Base-by-base conservation (phyloP, 2,329 filamentous ascomycete genomes). In the Pseudohalonectria lignicola region DNA sequence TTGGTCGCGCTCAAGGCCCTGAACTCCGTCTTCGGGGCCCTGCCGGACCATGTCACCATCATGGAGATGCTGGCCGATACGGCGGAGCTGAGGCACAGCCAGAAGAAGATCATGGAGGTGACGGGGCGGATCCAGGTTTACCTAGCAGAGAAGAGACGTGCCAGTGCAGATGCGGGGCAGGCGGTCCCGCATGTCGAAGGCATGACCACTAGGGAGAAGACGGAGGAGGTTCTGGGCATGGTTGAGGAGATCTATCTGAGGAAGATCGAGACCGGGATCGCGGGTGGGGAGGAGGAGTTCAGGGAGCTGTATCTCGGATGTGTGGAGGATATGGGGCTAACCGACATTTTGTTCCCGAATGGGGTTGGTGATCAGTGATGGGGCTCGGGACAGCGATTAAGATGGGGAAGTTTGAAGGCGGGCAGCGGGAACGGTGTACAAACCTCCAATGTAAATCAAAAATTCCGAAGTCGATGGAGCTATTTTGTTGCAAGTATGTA, bases 1-100 rank as follows among this genome's bases (percentile, higher is more conserved):
- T 55, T 69, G 41, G 63, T 69, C 52, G 56, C 62, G 1, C 54
- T 62, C 40, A 48, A 46, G 19, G 46, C 49, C 5, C 50, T 60
- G 45, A 45, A 39, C 30, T 43, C 49, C 31, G 43, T 59, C 19
- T 45, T 58, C 35, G 44, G 34, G 26, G 58, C 54, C 46, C 37
- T 42, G 30, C 47, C 57, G 21, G 43, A 51, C 9, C 50, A 55
- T 34, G 45, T 48, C 30, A 43, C 59, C 15, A 50, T 57, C 15
- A 44, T 61, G 31, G 56, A 59, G 47, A 48, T 61, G 36, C 47
- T 53, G 9, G 45, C 49, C 11, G 57, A 54, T 36, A 44, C 47
- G 15, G 39, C 44, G 29, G 37, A 40, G n/a, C 39, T 47, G 36
- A 16, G 33, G 43, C 39, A 15, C 43, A 25, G 19, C 15, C 49